Conservation (phyloP, 2,329 filamentous ascomycete species). For the Aspergillus brunneoviolaceus region DNA sequence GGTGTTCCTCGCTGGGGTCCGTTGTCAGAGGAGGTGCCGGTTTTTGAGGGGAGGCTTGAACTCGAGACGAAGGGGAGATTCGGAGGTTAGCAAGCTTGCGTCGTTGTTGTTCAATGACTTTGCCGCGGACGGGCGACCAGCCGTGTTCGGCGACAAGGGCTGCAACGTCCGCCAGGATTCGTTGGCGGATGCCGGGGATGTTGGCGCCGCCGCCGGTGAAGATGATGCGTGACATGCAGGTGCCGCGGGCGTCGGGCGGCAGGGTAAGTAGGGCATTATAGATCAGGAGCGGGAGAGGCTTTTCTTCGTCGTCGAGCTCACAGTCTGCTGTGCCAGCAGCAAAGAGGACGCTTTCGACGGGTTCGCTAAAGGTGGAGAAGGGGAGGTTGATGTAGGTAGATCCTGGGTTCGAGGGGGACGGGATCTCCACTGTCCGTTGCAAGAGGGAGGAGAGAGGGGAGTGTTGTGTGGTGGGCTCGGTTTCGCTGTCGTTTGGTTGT, state of each 20-base stretch:
- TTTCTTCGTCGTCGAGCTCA: constrained; percentile 82
- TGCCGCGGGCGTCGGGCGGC: constrained; percentile 75
- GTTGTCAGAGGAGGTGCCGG: no score
- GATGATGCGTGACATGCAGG: constrained; percentile 85
- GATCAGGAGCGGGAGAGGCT: constrained; percentile 72
- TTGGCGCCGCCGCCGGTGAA: constrained; percentile 79
- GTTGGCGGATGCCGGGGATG: constrained; percentile 74
- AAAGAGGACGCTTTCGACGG: constrained; percentile 75
- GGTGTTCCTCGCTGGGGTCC: no score
- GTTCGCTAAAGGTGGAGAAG: constrained; percentile 68
- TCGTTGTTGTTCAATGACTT: constrained; percentile 56
- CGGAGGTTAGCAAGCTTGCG: constrained; percentile 47
- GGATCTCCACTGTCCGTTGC: constrained; percentile 46
- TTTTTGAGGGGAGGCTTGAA: background rate
- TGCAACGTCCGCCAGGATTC: constrained; percentile 74
- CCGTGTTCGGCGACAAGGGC: constrained; percentile 65
- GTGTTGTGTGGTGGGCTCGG: background rate
- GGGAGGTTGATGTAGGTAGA: constrained; percentile 57
- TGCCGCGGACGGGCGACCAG: constrained; percentile 75
- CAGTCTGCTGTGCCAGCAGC: constrained; percentile 51
- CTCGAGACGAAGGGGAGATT: constrained; percentile 16
- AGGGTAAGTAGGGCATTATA: constrained; percentile 74
- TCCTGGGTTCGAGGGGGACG: constrained; percentile 44
- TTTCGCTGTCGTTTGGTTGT: constrained; percentile 2
- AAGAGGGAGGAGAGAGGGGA: constrained; percentile 6